phyloP scores from a whole-genome alignment of 495 filamentous ascomycete genomes.

The Penicillium nucicola region DNA sequence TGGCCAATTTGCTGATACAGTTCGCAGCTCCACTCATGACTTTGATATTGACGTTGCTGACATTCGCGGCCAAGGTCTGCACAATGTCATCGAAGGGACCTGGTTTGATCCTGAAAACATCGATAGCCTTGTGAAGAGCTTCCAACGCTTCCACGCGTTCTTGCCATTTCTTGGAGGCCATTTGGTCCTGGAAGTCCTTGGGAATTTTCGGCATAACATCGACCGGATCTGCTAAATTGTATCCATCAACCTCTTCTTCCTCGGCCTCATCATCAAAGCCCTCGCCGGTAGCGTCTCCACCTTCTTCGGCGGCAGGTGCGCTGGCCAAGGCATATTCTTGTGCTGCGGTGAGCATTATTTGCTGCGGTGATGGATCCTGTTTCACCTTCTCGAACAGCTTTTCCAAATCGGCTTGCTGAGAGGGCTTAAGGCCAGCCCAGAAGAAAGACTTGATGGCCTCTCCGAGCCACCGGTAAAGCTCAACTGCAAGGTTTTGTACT shows the following conservation, averaged over 20 bases:
- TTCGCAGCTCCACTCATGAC: slow-evolving; percentile 93
- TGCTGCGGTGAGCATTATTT: slow-evolving; percentile 81
- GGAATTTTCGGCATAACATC: slow-evolving; percentile 85
- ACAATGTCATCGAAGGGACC: slow-evolving; percentile 82
- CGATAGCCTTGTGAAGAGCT: slow-evolving; percentile 68
- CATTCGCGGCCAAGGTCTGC: slow-evolving; percentile 79
- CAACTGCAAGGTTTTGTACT: slow-evolving; percentile 85
- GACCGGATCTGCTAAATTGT: slow-evolving; percentile 87
- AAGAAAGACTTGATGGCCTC: slow-evolving; percentile 99
- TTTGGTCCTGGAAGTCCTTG: slow-evolving; percentile 72
- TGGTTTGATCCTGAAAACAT: slow-evolving; percentile 90
- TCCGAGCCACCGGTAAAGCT: slow-evolving; percentile 94
- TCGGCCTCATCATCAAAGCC: slow-evolving; percentile 64
- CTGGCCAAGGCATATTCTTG: slow-evolving; percentile 83
- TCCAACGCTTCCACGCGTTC: slow-evolving; percentile 95
- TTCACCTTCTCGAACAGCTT: slow-evolving; percentile 92
- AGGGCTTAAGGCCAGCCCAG: slow-evolving; percentile 92
- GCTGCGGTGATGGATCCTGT: slow-evolving; percentile 81
- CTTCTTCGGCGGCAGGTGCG: slow-evolving; percentile 53
- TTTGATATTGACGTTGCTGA: slow-evolving; percentile 98
- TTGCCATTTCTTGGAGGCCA: slow-evolving; percentile 94
- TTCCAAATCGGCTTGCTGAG: slow-evolving; percentile 92
- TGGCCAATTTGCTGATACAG: slow-evolving; percentile 89
- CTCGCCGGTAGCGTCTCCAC: slow-evolving; percentile 48
- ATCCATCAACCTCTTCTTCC: slow-evolving; percentile 68